Evolutionary conservation across 2,329 filamentous ascomycete genomes (phyloP), one percentile per base, ranked within the genome.

Genomic region (Lecanoromycetidae sp.): DNA sequence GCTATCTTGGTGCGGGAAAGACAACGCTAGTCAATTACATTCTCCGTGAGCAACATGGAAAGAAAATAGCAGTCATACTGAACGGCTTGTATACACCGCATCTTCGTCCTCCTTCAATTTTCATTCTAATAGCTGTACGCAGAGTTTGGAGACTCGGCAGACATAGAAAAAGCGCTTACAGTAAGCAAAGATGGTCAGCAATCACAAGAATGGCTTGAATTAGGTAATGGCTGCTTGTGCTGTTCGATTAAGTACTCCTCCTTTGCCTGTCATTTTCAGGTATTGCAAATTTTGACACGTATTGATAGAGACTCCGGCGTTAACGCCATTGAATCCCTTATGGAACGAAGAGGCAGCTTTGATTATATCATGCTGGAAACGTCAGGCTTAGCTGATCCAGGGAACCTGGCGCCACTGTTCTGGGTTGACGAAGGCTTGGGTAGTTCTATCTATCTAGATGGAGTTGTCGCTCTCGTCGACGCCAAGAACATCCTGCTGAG

Each of bases 221-320:
- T 98, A 44, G 87, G 86, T 44, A 98, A 98, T 57, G 91, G 91
- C 53, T 98, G 91, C 63, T 87, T 98, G 55, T 98, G 91, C 68
- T 98, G 91, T 67, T 94, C 87, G 3, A 88, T 96, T 57, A 98
- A 95, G n/a, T n/a, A n/a, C n/a, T n/a, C n/a, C n/a, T n/a, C n/a
- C n/a, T n/a, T n/a, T n/a, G n/a, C n/a, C n/a, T n/a, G n/a, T n/a
- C n/a, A n/a, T n/a, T n/a, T n/a, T n/a, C n/a, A n/a, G n/a, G n/a
- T n/a, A n/a, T n/a, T n/a, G n/a, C n/a, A n/a, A n/a, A n/a, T n/a
- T n/a, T n/a, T n/a, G n/a, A n/a, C n/a, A n/a, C n/a, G n/a, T n/a
- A n/a, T n/a, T n/a, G n/a, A n/a, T n/a, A n/a, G n/a, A 68, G 91
- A 98, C 62, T 80, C 83, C 0, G 91, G 91, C 10, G 90, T 98